A percentile compares a stretch with the other conserved stretches of the same genome.
These are phyloP conservation scores for Pseudocercospora fijiensis DNA, from an alignment of 2,329 filamentous ascomycete genomes.

Conservation along the genomic window DNA sequence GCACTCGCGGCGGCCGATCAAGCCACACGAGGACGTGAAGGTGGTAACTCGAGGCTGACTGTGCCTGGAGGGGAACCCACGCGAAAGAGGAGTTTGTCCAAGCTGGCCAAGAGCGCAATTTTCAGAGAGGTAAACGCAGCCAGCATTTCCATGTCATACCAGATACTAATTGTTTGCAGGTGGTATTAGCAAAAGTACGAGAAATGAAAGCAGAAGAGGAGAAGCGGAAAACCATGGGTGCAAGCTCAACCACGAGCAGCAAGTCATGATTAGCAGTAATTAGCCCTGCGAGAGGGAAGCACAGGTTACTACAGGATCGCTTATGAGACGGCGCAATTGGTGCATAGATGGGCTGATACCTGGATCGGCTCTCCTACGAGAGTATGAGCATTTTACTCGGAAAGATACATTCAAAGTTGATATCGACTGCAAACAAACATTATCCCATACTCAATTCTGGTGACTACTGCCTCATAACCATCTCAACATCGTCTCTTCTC, in stretches of 20 bases:
- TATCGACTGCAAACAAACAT: background rate
- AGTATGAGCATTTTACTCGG: background rate
- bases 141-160: background rate
- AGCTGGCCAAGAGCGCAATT: constrained; percentile 67
- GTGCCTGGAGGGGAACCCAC: constrained; percentile 29
- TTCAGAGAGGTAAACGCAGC: constrained; percentile 72
- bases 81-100: constrained; percentile 56
- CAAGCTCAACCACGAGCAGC: constrained; percentile 3
- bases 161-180: constrained; percentile 27
- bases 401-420: background rate
- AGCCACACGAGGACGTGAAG: constrained; percentile 27
- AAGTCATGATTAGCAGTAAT: background rate
- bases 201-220: constrained; percentile 89
- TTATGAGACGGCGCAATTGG: background rate
- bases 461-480: background rate
- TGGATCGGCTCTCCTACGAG: background rate
- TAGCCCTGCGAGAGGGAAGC: background rate
- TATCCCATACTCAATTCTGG: background rate
- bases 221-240: constrained; percentile 34
- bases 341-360: constrained; percentile 1
- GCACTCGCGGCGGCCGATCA: constrained; percentile 57
- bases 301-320: background rate
- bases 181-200: constrained; percentile 83
- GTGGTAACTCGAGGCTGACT: constrained; percentile 22
- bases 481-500: background rate